These are phyloP conservation scores for Chaetomium sp. DNA, from an alignment of 2,329 filamentous ascomycete species.

Conservation along the genomic window DNA sequence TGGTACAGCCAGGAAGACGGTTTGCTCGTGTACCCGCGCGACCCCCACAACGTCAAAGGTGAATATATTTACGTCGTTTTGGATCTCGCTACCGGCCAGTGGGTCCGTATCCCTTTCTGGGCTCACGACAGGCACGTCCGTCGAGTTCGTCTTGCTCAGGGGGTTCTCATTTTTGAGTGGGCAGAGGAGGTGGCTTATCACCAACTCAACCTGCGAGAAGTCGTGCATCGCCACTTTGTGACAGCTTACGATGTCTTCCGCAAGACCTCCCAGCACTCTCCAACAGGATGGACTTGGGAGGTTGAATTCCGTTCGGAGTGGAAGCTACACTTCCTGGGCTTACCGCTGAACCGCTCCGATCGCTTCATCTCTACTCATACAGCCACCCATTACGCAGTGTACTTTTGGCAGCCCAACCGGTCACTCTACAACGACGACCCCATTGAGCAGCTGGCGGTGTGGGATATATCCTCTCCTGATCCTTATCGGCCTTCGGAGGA, in stretches of 20 bases:
- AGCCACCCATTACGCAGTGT: conserved; percentile 53
- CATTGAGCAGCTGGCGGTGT: conserved; percentile 51
- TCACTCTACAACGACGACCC: conserved; percentile 50
- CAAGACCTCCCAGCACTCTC: background rate
- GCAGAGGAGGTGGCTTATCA: conserved; percentile 47
- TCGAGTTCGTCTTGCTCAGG: conserved; percentile 46
- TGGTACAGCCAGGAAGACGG: conserved; percentile 47
- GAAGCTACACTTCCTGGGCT: conserved; percentile 52
- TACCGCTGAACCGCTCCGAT: conserved; percentile 48
- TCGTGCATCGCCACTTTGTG: conserved; percentile 52
- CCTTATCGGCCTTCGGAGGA: conserved; percentile 45
- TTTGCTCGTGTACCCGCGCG: conserved; percentile 47
- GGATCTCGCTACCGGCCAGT: conserved; percentile 41
- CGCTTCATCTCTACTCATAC: conserved; percentile 59
- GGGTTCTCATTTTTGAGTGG: conserved; percentile 59
- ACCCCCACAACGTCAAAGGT: conserved; percentile 8
- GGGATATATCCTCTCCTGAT: conserved; percentile 49
- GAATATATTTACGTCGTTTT: conserved; percentile 36
- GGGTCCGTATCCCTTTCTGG: conserved; percentile 46
- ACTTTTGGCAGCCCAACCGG: conserved; percentile 54
- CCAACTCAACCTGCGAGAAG: conserved; percentile 44
- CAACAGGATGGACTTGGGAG: conserved; percentile 31
- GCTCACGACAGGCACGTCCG: conserved; percentile 44
- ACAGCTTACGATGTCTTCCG: conserved; percentile 48
- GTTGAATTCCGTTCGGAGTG: conserved; percentile 51